Percentiles rank a stretch among this genome's conserved stretches.
Conservation (phyloP, 768 basidiomycete genomes). For the Pholiota conissans region DNA sequence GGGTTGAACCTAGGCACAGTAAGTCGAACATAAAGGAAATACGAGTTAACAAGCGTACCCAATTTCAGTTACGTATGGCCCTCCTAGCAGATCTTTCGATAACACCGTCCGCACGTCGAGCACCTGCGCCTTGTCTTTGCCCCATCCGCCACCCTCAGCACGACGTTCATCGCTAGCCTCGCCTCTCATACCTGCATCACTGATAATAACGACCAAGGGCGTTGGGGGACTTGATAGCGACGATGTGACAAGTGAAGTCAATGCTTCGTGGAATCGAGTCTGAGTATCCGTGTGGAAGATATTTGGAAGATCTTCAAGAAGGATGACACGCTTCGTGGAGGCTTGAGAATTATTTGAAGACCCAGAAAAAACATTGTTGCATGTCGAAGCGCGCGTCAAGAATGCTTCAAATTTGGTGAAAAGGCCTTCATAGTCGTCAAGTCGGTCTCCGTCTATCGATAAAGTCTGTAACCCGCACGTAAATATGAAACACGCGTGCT, state of each 20-base stretch:
- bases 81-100: conserved; percentile 64
- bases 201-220: conserved; percentile 82
- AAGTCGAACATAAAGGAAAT: neutral
- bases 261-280: conserved; percentile 67
- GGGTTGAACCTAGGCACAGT: conserved; percentile 75
- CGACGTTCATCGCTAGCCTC: conserved; percentile 56
- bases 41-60: conserved; percentile 45
- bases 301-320: conserved; percentile 92
- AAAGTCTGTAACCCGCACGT: neutral
- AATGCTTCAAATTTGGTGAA: conserved; percentile 77
- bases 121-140: conserved; percentile 44
- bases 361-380: conserved; percentile 49
- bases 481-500: conserved; percentile 7
- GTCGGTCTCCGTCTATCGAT: neutral
- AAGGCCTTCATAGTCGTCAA: conserved; percentile 41
- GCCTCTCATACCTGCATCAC: conserved; percentile 79
- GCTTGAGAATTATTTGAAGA: conserved; percentile 10
- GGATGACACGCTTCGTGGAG: conserved; percentile 57
- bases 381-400: conserved; percentile 65
- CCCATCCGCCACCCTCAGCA: conserved; percentile 40
- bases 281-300: conserved; percentile 73
- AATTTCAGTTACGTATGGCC: conserved; percentile 79
- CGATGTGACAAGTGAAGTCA: conserved; percentile 54
- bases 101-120: conserved; percentile 69
- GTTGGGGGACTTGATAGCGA: conserved; percentile 34